Evolutionary conservation across 805 yeast species (phyloP).

Genomic region (Myxozyma udenii): DNA sequence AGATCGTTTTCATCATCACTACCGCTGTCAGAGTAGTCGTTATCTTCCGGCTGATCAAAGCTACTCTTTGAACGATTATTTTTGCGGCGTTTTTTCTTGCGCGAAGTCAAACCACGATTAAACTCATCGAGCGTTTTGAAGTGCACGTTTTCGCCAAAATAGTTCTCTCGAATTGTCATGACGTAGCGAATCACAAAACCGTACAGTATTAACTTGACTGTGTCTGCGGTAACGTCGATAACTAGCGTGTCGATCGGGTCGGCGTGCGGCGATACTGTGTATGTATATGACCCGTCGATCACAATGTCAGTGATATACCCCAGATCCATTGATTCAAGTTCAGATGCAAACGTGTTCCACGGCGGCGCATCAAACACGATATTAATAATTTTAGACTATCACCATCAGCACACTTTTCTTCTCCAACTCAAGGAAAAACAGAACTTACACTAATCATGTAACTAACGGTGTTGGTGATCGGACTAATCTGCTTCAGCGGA

Average conservation of each 20-base stretch:
- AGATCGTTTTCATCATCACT: not conserved
- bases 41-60: not conserved
- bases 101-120: constrained; percentile 38
- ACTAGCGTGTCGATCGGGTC: constrained; percentile 67
- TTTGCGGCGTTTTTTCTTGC: not conserved
- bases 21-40: not conserved
- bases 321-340: constrained; percentile 57
- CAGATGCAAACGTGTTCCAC: constrained; percentile 83
- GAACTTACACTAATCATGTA: constrained; percentile 41
- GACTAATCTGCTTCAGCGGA: constrained; percentile 51
- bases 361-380: constrained; percentile 75
- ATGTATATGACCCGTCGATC: constrained; percentile 64
- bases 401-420: not conserved
- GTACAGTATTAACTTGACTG: constrained; percentile 66
- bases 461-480: constrained; percentile 31
- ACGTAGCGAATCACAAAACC: constrained; percentile 78
- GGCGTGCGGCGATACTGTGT: constrained; percentile 55
- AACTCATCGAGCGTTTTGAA: constrained; percentile 87
- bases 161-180: constrained; percentile 75
- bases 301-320: constrained; percentile 66
- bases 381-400: constrained; percentile 40
- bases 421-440: constrained; percentile 43
- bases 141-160: constrained; percentile 81
- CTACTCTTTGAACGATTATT: not conserved
- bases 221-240: constrained; percentile 62